These are phyloP conservation scores for Plasmodium cynomolgi DNA, from an alignment of 169 alveolate genomes.

Conservation along the genomic window DNA sequence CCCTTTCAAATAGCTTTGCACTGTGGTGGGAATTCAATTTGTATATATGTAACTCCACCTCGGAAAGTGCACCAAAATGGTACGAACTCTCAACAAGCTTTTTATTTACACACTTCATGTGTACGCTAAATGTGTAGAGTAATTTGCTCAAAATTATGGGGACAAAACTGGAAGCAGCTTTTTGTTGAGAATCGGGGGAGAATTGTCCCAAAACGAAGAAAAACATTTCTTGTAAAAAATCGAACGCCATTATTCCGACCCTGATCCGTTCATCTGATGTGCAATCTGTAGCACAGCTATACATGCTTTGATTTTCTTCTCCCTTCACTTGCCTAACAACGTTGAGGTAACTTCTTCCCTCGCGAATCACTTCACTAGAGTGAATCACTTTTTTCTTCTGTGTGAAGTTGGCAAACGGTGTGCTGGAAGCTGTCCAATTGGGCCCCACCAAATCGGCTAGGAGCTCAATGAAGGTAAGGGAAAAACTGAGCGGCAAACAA, in stretches of 20 bases:
- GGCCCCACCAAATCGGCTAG: background rate
- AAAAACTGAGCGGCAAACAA: conserved; percentile 27
- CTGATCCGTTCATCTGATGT: background rate
- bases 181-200: conserved; percentile 1
- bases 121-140: conserved; percentile 33
- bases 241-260: conserved; percentile 7
- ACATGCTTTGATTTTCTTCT: background rate
- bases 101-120: conserved; percentile 9
- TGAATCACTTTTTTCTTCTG: conserved; percentile 10
- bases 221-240: conserved; percentile 20
- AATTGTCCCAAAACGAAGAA: conserved; percentile 21
- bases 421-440: background rate
- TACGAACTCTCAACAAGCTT: background rate
- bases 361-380: background rate
- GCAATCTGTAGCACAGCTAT: background rate
- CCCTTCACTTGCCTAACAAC: background rate
- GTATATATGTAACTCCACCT: conserved; percentile 15
- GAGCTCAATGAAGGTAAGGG: conserved; percentile 8
- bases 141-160: conserved; percentile 44
- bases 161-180: background rate
- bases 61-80: conserved; percentile 5
- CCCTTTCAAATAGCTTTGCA: conserved; percentile 13
- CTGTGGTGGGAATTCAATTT: conserved; percentile 9
- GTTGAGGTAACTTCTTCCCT: background rate
- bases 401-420: background rate